Percentiles rank a stretch among this genome's conserved stretches.
Conservation (phyloP, 1,284 basidiomycete genomes). For the Xerocomus cyaneibrunnescens region DNA sequence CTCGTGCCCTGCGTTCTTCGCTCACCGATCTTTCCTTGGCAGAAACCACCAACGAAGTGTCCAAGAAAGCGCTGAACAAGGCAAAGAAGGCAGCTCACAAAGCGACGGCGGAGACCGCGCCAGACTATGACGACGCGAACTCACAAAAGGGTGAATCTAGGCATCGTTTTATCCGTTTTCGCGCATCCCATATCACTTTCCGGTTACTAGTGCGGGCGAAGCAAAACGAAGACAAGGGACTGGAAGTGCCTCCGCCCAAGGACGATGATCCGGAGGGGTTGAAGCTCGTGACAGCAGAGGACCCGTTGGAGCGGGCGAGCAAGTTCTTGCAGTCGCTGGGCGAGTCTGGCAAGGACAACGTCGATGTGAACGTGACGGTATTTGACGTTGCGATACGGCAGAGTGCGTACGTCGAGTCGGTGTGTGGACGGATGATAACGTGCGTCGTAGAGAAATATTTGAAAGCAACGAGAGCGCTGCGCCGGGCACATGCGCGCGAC, state of each 20-base stretch:
- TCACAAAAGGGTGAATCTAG: slow-evolving; percentile 42
- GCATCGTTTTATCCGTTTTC: slow-evolving; percentile 15
- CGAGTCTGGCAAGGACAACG: slow-evolving; percentile 47
- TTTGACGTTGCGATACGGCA: slow-evolving; percentile 81
- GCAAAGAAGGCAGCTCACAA: slow-evolving; percentile 84
- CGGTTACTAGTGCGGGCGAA: slow-evolving; percentile 32
- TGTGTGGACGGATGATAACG: neutral
- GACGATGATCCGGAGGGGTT: slow-evolving; percentile 87
- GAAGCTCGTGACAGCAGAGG: slow-evolving; percentile 62
- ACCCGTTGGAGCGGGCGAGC: slow-evolving; percentile 77
- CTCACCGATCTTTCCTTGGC: slow-evolving; percentile 38
- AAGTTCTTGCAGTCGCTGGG: slow-evolving; percentile 74
- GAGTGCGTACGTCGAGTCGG: slow-evolving; percentile 44
- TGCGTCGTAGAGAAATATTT: slow-evolving; percentile 67
- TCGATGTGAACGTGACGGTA: slow-evolving; percentile 72
- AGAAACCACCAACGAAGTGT: slow-evolving; percentile 50
- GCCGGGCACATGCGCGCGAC: slow-evolving; percentile 56
- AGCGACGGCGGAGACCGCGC: slow-evolving; percentile 60
- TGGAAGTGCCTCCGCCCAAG: slow-evolving; percentile 55
- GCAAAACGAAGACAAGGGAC: slow-evolving; percentile 73
- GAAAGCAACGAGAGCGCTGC: slow-evolving; percentile 74
- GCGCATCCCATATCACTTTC: slow-evolving; percentile 14
- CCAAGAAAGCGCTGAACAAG: slow-evolving; percentile 88
- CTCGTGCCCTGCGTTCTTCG: slow-evolving; percentile 31
- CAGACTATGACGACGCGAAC: slow-evolving; percentile 40